phyloP scores from a whole-genome alignment of 305 asterid genomes.

The Lippia alba region DNA sequence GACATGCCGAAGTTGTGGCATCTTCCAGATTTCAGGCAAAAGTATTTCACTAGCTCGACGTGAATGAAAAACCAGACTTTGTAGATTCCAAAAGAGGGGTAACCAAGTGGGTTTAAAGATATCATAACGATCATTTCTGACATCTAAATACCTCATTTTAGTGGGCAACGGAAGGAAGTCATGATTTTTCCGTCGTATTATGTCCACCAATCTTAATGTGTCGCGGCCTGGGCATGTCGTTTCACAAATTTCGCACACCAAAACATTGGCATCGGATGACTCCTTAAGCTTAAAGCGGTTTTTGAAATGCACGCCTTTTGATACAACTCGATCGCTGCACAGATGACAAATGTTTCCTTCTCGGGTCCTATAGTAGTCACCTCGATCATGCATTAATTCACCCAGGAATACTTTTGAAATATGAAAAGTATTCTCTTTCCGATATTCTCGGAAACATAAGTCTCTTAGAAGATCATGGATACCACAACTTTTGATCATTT shows the following conservation, averaged over 20 bases:
- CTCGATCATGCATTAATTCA: no score
- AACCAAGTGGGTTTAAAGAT: background rate
- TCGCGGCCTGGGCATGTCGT: background rate
- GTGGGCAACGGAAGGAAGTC: background rate
- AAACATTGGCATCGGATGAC: background rate
- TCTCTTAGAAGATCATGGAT: slow-evolving; percentile 9
- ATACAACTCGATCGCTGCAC: background rate
- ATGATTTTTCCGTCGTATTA: background rate
- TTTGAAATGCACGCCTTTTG: background rate
- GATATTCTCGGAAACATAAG: slow-evolving; percentile 28
- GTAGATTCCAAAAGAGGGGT: background rate
- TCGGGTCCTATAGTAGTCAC: no score
- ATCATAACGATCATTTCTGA: background rate
- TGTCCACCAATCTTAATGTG: background rate
- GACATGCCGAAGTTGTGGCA: slow-evolving; percentile 19
- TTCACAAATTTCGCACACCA: background rate
- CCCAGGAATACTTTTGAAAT: background rate
- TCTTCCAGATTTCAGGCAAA: slow-evolving; percentile 22
- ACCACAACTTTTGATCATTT: background rate
- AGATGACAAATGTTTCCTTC: background rate
- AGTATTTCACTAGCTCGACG: background rate
- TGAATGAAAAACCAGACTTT: background rate
- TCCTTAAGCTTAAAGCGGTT: background rate
- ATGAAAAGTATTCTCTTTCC: background rate
- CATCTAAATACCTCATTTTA: background rate